Conservation (phyloP, 805 yeast species). For the Danielia oregonensis region DNA sequence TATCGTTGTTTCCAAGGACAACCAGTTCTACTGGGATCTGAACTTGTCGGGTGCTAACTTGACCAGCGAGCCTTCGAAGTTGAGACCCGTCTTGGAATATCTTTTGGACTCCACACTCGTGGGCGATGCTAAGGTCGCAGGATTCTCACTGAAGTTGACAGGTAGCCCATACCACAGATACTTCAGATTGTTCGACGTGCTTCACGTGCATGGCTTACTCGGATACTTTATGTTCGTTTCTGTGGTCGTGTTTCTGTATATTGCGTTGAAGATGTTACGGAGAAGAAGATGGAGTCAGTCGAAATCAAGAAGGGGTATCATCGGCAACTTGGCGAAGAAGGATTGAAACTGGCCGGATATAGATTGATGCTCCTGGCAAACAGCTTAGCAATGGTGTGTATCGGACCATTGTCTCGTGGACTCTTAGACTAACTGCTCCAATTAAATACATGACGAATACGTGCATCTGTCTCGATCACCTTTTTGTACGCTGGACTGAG, state of each 20-base stretch:
- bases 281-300: conserved; percentile 4
- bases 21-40: conserved; percentile 29
- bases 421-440: neutral
- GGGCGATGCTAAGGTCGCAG: conserved; percentile 6
- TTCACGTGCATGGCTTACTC: conserved; percentile 42
- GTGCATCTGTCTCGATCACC: conserved; percentile 36
- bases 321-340: conserved; percentile 5
- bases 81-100: conserved; percentile 35
- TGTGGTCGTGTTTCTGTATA: conserved; percentile 3
- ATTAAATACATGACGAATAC: conserved; percentile 11
- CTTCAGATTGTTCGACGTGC: conserved; percentile 39
- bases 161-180: conserved; percentile 41
- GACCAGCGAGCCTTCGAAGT: conserved; percentile 27
- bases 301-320: conserved; percentile 8
- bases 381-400: too few species aligned
- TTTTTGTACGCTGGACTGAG: conserved; percentile 31
- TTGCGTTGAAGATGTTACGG: neutral
- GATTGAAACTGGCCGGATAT: too few species aligned
- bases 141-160: conserved; percentile 27
- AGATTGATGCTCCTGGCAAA: too few species aligned
- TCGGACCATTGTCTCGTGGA: too few species aligned
- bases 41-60: conserved; percentile 35
- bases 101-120: conserved; percentile 33
- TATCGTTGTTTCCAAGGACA: conserved; percentile 47
- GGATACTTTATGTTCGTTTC: conserved; percentile 33